These are phyloP conservation scores for Coniophora puteana DNA, from an alignment of 1,284 basidiomycete genomes.

Conservation along the genomic window DNA sequence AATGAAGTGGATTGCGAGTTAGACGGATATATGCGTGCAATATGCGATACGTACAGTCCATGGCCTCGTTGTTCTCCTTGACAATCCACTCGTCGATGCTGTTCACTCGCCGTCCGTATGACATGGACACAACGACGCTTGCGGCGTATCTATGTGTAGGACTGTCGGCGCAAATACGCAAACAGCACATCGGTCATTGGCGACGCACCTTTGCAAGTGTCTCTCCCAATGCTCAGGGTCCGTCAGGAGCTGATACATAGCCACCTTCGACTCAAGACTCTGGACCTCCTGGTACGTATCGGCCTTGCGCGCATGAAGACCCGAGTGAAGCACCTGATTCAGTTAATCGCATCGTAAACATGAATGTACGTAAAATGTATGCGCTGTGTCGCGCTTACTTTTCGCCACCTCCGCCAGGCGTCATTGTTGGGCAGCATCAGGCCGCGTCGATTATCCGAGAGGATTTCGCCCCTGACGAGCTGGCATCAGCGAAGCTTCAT, in stretches of 20 bases:
- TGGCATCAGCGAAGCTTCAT: not conserved
- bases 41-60: slow-evolving; percentile 35
- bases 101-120: slow-evolving; percentile 43
- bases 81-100: slow-evolving; percentile 45
- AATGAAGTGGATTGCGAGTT: slow-evolving; percentile 8
- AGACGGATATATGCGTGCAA: slow-evolving; percentile 4
- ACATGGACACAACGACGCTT: slow-evolving; percentile 42
- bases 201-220: slow-evolving; percentile 38
- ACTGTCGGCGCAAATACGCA: not conserved
- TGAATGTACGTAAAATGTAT: too few relatives aligned
- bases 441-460: slow-evolving; percentile 45
- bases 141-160: slow-evolving; percentile 36
- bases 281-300: slow-evolving; percentile 47
- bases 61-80: slow-evolving; percentile 38
- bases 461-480: slow-evolving; percentile 37
- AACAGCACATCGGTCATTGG: not conserved
- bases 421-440: slow-evolving; percentile 45
- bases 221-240: slow-evolving; percentile 38
- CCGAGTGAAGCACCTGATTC: slow-evolving; percentile 44
- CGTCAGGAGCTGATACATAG: slow-evolving; percentile 38
- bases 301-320: slow-evolving; percentile 36
- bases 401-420: slow-evolving; percentile 47
- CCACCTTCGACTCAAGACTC: slow-evolving; percentile 43
- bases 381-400: too few relatives aligned
- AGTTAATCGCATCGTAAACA: too few relatives aligned